phyloP scores from a whole-genome alignment of 305 asterid genomes.

The Fraxinus paxiana region DNA sequence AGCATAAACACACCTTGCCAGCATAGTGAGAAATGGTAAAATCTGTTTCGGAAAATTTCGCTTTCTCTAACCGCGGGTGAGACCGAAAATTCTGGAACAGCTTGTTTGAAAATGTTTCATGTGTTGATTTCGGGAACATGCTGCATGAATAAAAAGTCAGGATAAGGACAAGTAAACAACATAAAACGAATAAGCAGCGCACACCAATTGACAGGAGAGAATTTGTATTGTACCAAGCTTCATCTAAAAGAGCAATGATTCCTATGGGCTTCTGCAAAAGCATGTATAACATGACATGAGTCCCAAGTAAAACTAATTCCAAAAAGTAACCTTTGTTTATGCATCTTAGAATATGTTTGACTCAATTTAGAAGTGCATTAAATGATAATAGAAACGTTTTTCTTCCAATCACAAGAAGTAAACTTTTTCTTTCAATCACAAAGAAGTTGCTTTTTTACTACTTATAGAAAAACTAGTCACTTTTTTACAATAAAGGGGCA shows the following conservation, averaged over 20 bases:
- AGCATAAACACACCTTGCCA: slow-evolving; percentile 69
- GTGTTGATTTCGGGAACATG: slow-evolving; percentile 98
- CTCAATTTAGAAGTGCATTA: background rate
- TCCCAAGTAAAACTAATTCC: slow-evolving; percentile 18
- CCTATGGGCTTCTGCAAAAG: slow-evolving; percentile 94
- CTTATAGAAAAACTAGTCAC: background rate
- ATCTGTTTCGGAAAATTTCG: slow-evolving; percentile 89
- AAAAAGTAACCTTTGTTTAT: background rate
- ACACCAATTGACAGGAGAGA: slow-evolving; percentile 31
- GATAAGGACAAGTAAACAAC: slow-evolving; percentile 30
- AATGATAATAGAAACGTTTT: background rate
- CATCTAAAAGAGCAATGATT: slow-evolving; percentile 87
- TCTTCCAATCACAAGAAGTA: background rate
- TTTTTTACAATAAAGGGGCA: background rate
- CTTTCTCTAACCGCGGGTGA: slow-evolving; percentile 74
- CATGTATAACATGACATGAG: slow-evolving; percentile 23
- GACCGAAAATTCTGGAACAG: slow-evolving; percentile 72
- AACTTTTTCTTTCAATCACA: background rate
- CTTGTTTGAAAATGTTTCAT: slow-evolving; percentile 85
- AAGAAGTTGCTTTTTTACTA: background rate
- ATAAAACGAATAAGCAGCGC: slow-evolving; percentile 18
- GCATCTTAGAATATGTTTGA: background rate
- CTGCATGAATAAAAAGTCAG: slow-evolving; percentile 42
- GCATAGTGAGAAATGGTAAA: slow-evolving; percentile 92
- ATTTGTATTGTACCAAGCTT: slow-evolving; percentile 71